Base-by-base conservation (phyloP, 2,329 filamentous ascomycete species). In the Penicillium frequentans region DNA sequence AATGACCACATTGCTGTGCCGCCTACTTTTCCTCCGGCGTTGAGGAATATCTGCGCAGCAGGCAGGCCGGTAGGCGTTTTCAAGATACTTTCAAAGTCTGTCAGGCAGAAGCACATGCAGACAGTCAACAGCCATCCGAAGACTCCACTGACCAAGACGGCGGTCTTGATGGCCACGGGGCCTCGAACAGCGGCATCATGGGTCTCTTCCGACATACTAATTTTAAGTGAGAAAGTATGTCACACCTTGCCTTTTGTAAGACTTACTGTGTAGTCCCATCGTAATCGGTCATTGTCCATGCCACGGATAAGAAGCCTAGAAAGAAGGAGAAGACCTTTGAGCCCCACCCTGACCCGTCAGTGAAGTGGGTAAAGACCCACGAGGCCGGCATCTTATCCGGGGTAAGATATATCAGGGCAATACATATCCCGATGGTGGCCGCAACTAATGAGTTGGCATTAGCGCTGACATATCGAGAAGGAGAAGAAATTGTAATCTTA, bases 271-370 rank as follows among this genome's bases (percentile, higher is more conserved):
- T 87, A 11, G 86, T 88, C 46, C 82, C 85, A 63, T 88, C 85
- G 67, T 87, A 88, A 67, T 87, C 85, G 6, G 85, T 88, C 85
- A 88, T 87, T n/a, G 84, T 86, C 72, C 73, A 77, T 43, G 73
- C 72, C 9, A 77, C 72, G 11, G 67, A 69, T 44, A 77, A 74
- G 49, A 75, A 83, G 55, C 83, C 84, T 7, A 88, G 75, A 10
- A 88, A 75, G 63, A 87, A 88, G 0, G 85, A 87, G 61, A 87
- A 87, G 3, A 78, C 76, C 61, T 80, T 83, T 23, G 79, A 84
- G 11, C 81, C 81, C 84, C 85, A 88, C 26, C 85, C 85, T 10
- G 85, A 87, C 49, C 83, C 83, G 65, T 87, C 82, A 13, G 79
- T 83, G 49, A 88, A 80, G 57, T 85, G 76, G 3, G 81, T 82